Conservation (phyloP, 805 yeast species). For the Metschnikowia cubensis region DNA sequence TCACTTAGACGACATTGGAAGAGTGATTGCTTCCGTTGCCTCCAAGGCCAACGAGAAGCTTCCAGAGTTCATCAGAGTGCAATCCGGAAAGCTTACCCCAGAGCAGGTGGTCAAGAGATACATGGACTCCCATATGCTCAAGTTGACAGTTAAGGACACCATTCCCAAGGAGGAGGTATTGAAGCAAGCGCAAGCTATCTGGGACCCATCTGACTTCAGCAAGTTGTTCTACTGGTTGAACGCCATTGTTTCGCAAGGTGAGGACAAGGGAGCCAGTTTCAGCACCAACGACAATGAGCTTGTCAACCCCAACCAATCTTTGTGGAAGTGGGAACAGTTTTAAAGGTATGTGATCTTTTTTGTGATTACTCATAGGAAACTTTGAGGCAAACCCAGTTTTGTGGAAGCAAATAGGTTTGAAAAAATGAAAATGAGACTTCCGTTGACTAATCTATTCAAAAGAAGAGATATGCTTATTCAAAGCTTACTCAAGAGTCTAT, state of each 20-base stretch:
- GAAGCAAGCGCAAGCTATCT: slow-evolving; percentile 26
- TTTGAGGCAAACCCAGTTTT: too few species aligned
- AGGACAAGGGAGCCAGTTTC: slow-evolving; percentile 35
- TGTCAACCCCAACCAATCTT: slow-evolving; percentile 42
- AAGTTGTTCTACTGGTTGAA: slow-evolving; percentile 23
- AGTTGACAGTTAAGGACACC: background rate
- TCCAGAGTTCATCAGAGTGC: slow-evolving; percentile 43
- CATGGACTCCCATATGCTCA: slow-evolving; percentile 35
- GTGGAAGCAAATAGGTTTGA: too few species aligned
- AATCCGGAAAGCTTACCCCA: slow-evolving; percentile 37
- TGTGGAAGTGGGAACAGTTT: slow-evolving; percentile 43
- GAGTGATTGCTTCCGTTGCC: slow-evolving; percentile 37
- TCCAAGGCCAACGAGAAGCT: slow-evolving; percentile 27
- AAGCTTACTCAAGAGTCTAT: too few species aligned
- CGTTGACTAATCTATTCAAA: too few species aligned
- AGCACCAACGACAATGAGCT: slow-evolving; percentile 35
- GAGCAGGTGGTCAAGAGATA: slow-evolving; percentile 37
- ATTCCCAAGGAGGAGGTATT: slow-evolving; percentile 23
- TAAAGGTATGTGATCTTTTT: slow-evolving; percentile 1
- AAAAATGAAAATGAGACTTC: too few species aligned
- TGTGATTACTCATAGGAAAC: too few species aligned
- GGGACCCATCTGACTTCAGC: slow-evolving; percentile 22
- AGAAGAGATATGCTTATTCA: too few species aligned
- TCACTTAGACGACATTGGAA: slow-evolving; percentile 40
- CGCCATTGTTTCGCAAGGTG: slow-evolving; percentile 30